phyloP scores from a whole-genome alignment of 805 yeast genomes.

The Lipomyces orientalis region DNA sequence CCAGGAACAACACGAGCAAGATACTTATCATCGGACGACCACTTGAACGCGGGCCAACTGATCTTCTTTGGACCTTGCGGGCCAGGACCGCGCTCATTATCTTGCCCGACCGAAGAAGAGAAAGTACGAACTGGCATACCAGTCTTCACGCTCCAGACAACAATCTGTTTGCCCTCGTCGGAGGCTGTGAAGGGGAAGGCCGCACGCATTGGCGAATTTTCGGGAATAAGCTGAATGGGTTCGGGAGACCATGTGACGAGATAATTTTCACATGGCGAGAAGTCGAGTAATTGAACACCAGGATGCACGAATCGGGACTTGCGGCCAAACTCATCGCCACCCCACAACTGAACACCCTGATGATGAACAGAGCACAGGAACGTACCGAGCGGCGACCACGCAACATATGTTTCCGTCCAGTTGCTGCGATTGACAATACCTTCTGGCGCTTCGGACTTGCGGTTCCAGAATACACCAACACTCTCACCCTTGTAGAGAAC shows the following conservation, averaged over 20 bases:
- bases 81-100: slow-evolving; percentile 30
- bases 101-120: slow-evolving; percentile 70
- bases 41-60: slow-evolving; percentile 95
- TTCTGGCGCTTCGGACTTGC: slow-evolving; percentile 72
- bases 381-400: slow-evolving; percentile 93
- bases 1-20: slow-evolving; percentile 96
- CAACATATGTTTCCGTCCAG: slow-evolving; percentile 87
- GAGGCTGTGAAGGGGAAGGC: slow-evolving; percentile 82
- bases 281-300: slow-evolving; percentile 85
- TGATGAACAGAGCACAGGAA: slow-evolving; percentile 86
- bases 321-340: slow-evolving; percentile 79
- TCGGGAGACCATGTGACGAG: slow-evolving; percentile 88
- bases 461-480: slow-evolving; percentile 88
- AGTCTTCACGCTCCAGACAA: slow-evolving; percentile 87
- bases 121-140: slow-evolving; percentile 87
- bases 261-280: slow-evolving; percentile 90
- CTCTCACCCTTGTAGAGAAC: slow-evolving; percentile 77
- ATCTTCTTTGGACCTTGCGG: slow-evolving; percentile 62
- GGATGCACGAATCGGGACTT: slow-evolving; percentile 83
- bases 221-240: slow-evolving; percentile 75
- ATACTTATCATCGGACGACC: slow-evolving; percentile 91
- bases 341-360: slow-evolving; percentile 96
- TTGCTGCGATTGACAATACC: slow-evolving; percentile 74
- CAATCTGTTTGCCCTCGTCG: slow-evolving; percentile 90
- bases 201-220: slow-evolving; percentile 65